Base-by-base conservation (phyloP, 1,284 basidiomycete species). In the Ceratobasidium sp. region DNA sequence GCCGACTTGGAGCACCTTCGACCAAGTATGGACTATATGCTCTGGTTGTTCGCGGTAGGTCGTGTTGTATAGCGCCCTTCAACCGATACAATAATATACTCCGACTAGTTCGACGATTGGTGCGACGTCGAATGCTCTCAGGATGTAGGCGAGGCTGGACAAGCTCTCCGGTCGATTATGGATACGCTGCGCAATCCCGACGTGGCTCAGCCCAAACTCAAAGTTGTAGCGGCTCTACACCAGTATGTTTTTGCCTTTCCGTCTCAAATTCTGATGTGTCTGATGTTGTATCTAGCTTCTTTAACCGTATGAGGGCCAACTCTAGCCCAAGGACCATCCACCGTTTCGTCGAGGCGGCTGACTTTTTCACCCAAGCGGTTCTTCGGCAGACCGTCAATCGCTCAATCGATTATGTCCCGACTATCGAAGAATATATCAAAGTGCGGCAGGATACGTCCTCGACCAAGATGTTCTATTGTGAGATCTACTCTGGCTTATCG, bases 21-120 rank as follows among this genome's bases (percentile, higher is more conserved):
- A 10, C 88, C 86, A 4, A 86, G 87, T 80, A 83, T 88, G 51
- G 84, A 85, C 46, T 88, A 88, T 80, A 87, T 86, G 82, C 83
- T 87, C 42, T 88, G 87, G 87, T 86, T 87, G 23, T 88, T 88
- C 80, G 84, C 87, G 13, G 87, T 88, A 75, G 26, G 84, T 81
- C 64, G 68, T 63, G 49, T 73, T 44, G 9, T 23, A 40, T n/a
- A 26, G 1, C 39, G 71, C 40, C 66, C 39, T 49, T 56, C 5
- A 13, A 56, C 7, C 39, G n/a, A 10, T 33, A 13, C 10, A 28
- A 10, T 15, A 28, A 55, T 64, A 1, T 20, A 39, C 6, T 60
- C 49, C 28, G 42, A 3, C 20, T 33, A 42, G 87, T 86, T 86
- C 5, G 86, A 88, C 77, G 87, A 87, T 80, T 79, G 87, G 51